Evolutionary conservation across 148 eudicot species (phyloP).

Genomic region (Chenopodium berlandieri): DNA sequence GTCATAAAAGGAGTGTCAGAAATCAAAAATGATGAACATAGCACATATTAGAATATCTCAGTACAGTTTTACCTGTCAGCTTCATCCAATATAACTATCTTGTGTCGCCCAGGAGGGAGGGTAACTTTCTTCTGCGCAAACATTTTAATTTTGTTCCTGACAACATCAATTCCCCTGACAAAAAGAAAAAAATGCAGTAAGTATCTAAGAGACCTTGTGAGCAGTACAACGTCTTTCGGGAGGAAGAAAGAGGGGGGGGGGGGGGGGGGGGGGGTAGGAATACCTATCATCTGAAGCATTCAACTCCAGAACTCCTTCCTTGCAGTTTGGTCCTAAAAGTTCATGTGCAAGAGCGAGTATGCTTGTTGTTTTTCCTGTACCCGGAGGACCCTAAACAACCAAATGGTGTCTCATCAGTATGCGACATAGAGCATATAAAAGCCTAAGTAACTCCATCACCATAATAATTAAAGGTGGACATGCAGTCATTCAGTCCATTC

Average conservation of each 20-base stretch:
- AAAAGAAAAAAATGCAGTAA: background rate
- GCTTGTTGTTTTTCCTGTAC: constrained; percentile 95
- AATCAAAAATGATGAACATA: background rate
- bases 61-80: constrained; percentile 70
- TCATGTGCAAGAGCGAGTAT: constrained; percentile 96
- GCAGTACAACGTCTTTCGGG: background rate
- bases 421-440: background rate
- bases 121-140: constrained; percentile 98
- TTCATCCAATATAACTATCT: constrained; percentile 87
- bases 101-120: constrained; percentile 87
- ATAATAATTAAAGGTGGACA: background rate
- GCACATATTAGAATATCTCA: background rate
- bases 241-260: too few species aligned
- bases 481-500: too few species aligned
- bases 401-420: background rate
- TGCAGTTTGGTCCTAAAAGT: constrained; percentile 75
- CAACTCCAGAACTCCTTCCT: constrained; percentile 88
- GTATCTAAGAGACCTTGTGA: background rate
- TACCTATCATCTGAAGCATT: constrained; percentile 98
- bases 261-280: background rate
- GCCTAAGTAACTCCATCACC: background rate
- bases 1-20: background rate
- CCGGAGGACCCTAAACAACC: constrained; percentile 81
- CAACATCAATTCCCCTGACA: constrained; percentile 87
- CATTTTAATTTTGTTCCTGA: constrained; percentile 98